Evolutionary conservation across 2,329 filamentous ascomycete species (phyloP).

Genomic region (Aspergillus tanneri): DNA sequence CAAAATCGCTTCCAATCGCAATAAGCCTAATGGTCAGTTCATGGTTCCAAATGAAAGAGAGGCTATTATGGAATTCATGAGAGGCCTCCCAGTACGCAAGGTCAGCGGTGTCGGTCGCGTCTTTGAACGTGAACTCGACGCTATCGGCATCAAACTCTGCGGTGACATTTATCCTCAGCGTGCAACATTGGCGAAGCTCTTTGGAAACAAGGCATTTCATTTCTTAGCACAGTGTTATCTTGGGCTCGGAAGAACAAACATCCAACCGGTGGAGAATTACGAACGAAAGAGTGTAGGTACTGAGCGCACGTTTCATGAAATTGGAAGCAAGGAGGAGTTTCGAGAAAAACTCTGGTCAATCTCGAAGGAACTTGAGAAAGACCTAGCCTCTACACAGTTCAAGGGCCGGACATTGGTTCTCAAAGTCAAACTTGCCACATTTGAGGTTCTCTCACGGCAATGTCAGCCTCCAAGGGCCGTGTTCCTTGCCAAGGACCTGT

Average conservation of each 20-base stretch:
- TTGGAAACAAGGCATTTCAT: slow-evolving; percentile 86
- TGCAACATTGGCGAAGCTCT: slow-evolving; percentile 70
- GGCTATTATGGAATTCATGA: slow-evolving; percentile 83
- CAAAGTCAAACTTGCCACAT: slow-evolving; percentile 92
- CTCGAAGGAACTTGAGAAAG: slow-evolving; percentile 82
- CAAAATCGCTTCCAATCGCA: slow-evolving; percentile 92
- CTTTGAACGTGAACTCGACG: slow-evolving; percentile 83
- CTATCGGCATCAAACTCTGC: slow-evolving; percentile 83
- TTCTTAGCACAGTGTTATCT: slow-evolving; percentile 84
- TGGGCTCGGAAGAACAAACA: slow-evolving; percentile 78
- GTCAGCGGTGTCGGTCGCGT: slow-evolving; percentile 95
- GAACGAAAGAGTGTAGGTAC: slow-evolving; percentile 93
- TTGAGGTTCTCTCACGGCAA: slow-evolving; percentile 86
- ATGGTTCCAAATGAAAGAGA: slow-evolving; percentile 68
- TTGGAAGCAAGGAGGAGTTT: slow-evolving; percentile 66
- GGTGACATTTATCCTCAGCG: slow-evolving; percentile 81
- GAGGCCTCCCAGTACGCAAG: slow-evolving; percentile 77
- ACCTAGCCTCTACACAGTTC: slow-evolving; percentile 74
- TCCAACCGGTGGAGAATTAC: slow-evolving; percentile 84
- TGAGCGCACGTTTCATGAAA: slow-evolving; percentile 84
- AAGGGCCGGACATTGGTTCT: slow-evolving; percentile 89
- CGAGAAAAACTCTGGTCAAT: slow-evolving; percentile 75
- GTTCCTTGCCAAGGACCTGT: slow-evolving; percentile 74
- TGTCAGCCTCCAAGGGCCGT: slow-evolving; percentile 69
- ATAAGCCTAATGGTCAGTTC: slow-evolving; percentile 95